Conservation (phyloP, 1,284 basidiomycete species). For the Ceratobasidium theobromae region DNA sequence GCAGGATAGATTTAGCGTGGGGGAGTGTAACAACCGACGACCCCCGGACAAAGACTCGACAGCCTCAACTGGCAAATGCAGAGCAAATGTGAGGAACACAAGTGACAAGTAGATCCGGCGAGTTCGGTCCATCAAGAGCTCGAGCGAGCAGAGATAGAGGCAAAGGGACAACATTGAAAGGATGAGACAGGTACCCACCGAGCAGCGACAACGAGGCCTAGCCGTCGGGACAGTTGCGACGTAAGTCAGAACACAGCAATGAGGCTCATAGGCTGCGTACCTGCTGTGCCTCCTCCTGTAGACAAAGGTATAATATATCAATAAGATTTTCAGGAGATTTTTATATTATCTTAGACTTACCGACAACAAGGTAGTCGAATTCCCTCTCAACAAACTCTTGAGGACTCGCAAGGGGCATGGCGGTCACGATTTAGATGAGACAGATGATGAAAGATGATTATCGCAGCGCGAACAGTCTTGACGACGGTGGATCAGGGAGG, state of each 20-base stretch:
- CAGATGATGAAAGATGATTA: neutral
- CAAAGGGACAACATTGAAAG: neutral
- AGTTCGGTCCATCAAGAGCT: neutral
- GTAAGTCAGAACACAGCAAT: neutral
- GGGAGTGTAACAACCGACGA: no score
- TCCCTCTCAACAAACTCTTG: conserved; percentile 10
- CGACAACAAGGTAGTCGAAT: conserved; percentile 25
- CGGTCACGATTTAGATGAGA: neutral
- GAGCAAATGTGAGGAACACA: neutral
- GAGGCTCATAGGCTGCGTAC: neutral
- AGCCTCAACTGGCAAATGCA: neutral
- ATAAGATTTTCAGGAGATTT: neutral
- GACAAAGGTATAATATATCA: neutral
- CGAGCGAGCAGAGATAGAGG: neutral
- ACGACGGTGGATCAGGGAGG: conserved; percentile 1
- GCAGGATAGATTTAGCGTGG: no score
- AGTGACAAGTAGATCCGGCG: neutral
- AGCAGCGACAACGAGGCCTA: conserved; percentile 27
- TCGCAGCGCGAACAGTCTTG: neutral
- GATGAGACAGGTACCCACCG: conserved; percentile 11
- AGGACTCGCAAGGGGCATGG: conserved; percentile 13
- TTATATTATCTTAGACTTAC: neutral
- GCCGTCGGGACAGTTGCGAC: conserved; percentile 1
- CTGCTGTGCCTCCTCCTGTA: conserved; percentile 29
- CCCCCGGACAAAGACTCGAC: neutral